These are phyloP conservation scores for Garcia nutans DNA, from an alignment of 345 rosid genomes.

Conservation along the genomic window DNA sequence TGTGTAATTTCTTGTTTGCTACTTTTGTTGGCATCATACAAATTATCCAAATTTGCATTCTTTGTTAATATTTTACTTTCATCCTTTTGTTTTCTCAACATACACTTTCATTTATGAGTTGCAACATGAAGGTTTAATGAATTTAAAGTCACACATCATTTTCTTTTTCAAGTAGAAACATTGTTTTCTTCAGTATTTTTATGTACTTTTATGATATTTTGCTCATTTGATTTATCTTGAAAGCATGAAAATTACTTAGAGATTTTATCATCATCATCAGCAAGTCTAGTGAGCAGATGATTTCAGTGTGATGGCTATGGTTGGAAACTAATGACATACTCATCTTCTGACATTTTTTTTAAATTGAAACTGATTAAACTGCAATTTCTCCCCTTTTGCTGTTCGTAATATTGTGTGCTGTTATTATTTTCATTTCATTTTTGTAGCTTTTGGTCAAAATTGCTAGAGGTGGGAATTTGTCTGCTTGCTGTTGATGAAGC, in stretches of 20 bases:
- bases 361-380: background rate
- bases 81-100: background rate
- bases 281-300: background rate
- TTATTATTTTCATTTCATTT: conserved; percentile 8
- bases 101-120: background rate
- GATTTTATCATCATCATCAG: background rate
- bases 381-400: background rate
- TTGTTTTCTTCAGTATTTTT: background rate
- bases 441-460: conserved; percentile 43
- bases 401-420: background rate
- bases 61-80: background rate
- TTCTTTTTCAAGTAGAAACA: background rate
- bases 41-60: background rate
- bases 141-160: background rate
- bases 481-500: conserved; percentile 53
- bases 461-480: conserved; percentile 41
- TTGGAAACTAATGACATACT: background rate
- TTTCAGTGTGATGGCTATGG: background rate
- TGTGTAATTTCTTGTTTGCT: background rate
- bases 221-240: background rate
- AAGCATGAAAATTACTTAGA: background rate
- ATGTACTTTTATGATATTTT: background rate
- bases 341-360: background rate
- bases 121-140: background rate
- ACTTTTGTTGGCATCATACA: background rate